These are phyloP conservation scores for Elsinoe fawcettii DNA, from an alignment of 2,329 filamentous ascomycete species.

Conservation along the genomic window DNA sequence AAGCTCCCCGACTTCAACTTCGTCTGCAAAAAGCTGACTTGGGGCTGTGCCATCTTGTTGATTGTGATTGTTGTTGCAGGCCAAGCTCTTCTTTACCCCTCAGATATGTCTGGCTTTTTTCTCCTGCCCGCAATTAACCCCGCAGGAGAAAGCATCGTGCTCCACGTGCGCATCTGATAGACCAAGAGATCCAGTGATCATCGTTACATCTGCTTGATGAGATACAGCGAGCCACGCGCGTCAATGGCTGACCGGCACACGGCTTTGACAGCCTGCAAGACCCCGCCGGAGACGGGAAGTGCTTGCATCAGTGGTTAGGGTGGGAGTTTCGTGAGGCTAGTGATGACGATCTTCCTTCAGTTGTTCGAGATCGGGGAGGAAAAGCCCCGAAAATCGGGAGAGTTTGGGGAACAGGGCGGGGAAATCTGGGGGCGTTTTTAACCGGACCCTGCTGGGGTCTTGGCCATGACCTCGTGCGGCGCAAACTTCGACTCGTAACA, in stretches of 20 bases:
- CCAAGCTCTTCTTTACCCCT: not conserved
- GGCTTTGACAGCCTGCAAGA: not conserved
- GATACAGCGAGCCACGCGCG: slow-evolving; percentile 7
- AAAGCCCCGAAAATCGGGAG: slow-evolving; percentile 1
- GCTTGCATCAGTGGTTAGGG: not conserved
- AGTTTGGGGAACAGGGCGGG: slow-evolving; percentile 4
- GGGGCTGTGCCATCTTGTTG: slow-evolving; percentile 37
- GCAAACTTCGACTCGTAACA: not conserved
- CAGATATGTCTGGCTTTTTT: slow-evolving; percentile 3
- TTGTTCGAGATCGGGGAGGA: slow-evolving; percentile 10
- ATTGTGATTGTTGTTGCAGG: not conserved
- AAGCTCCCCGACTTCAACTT: slow-evolving; percentile 29
- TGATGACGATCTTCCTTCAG: not conserved
- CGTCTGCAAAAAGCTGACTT: slow-evolving; percentile 34
- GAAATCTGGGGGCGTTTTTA: slow-evolving; percentile 2
- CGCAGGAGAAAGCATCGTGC: not conserved
- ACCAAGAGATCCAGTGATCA: not conserved
- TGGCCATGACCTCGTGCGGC: not conserved
- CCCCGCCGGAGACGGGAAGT: slow-evolving; percentile 9
- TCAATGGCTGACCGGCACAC: slow-evolving; percentile 12
- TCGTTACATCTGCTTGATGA: not conserved
- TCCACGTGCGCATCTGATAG: not conserved
- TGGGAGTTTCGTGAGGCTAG: not conserved
- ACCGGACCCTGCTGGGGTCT: not conserved
- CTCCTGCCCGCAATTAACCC: not conserved